Evolutionary conservation across 345 rosid species (phyloP).

Genomic region (Sonneratia alba): DNA sequence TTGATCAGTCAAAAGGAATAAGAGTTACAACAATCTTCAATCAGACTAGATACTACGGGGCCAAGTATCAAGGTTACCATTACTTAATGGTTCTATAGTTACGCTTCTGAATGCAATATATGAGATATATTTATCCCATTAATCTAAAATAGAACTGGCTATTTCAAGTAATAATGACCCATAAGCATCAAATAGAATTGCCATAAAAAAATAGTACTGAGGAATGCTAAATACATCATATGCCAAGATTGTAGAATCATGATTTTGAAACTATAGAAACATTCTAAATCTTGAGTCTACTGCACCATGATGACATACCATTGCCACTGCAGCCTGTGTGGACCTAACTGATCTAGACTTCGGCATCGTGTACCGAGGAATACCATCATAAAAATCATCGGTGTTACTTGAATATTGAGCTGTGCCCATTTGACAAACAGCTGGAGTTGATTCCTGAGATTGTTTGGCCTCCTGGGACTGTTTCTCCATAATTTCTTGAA

Average conservation of each 20-base stretch:
- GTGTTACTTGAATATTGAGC: constrained; percentile 2
- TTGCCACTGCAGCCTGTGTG: constrained; percentile 43
- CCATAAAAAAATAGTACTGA: background rate
- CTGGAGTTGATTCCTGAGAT: constrained; percentile 11
- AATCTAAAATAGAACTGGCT: too few relatives aligned
- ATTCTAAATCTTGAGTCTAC: background rate
- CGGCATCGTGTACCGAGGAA: constrained; percentile 40
- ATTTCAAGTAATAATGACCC: background rate
- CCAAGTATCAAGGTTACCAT: background rate
- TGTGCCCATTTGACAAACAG: constrained; percentile 12
- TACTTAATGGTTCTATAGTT: background rate
- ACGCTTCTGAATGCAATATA: background rate
- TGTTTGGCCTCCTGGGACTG: constrained; percentile 26
- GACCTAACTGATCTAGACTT: constrained; percentile 42
- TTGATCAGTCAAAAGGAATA: background rate
- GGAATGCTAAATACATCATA: background rate
- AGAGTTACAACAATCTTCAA: background rate
- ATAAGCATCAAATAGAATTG: background rate
- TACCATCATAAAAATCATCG: constrained; percentile 60
- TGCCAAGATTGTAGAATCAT: background rate
- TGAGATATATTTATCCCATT: background rate
- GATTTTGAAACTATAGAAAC: background rate
- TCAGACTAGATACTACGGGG: background rate
- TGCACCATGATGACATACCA: constrained; percentile 21
- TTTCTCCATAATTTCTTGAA: constrained; percentile 10